Base-by-base conservation (phyloP, 176 grass and related monocot species). In the Eragrostis curvula region DNA sequence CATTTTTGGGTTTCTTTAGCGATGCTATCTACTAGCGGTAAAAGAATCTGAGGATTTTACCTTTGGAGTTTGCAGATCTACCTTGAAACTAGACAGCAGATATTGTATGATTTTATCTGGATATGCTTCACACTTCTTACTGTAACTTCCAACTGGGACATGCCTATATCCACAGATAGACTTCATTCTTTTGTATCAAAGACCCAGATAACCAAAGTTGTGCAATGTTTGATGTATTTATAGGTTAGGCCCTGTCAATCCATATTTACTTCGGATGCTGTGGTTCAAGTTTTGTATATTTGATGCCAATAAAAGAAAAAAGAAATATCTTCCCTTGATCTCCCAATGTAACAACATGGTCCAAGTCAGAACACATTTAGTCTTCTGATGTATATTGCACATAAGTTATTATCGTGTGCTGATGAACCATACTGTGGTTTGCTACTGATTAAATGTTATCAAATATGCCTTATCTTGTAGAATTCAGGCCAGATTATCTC, bases 161-260 rank as follows among this genome's bases (percentile, higher is more conserved):
- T 52, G 78, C 78, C 14, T 56, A 83, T 71, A 79, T 83, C 79
- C 44, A 86, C 80, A 86, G 43, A 82, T 90, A 86, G 79, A 62
- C 25, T n/a, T 23, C 84, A 90, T 86, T 90, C 74, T 83, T 86
- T 79, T 86, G 79, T 86, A 90, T 7, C 51, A 74, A 86, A 79
- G 66, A 71, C 82, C 73, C 17, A 41, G 41, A 72, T 51, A 70
- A 47, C 73, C 16, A 57, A 78, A 88, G 16, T 51, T 44, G 75
- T 74, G n/a, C 42, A 80, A 42, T 61, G 47, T 65, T 65, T 79
- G 16, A 23, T 57, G 30, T 40, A 75, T 70, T 74, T 80, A 20
- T 84, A 80, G 53, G 74, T 83, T 83, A 53, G 44, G 44, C 66
- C 80, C 20, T 76, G 36, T 41, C 55, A 65, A 12, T 71, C 75